Conservation (phyloP, 306 rosid genomes). For the Pachyrhizus erosus region DNA sequence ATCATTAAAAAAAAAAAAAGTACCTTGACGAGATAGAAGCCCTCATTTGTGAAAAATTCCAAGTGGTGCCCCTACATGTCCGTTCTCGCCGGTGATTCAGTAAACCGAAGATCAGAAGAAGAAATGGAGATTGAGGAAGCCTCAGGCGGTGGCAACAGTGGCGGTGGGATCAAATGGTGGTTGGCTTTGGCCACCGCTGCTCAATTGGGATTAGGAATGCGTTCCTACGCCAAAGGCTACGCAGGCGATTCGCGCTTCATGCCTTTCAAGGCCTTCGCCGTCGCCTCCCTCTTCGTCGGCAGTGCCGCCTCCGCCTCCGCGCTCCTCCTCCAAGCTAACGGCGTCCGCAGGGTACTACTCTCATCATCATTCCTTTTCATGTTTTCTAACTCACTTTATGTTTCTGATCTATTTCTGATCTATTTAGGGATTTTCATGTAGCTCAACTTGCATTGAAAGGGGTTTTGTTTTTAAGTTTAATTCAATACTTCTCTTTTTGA, state of each 20-base stretch:
- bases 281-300: conserved; percentile 88
- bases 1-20: too few species aligned
- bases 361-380: background rate
- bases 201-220: conserved; percentile 72
- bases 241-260: conserved; percentile 62
- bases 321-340: conserved; percentile 59
- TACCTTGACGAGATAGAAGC: too few species aligned
- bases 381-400: background rate
- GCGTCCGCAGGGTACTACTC: conserved; percentile 62
- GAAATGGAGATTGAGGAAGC: conserved; percentile 31
- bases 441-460: background rate
- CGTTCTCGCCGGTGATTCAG: background rate
- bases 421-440: too few species aligned
- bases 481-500: background rate
- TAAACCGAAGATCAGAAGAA: background rate
- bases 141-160: conserved; percentile 1
- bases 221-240: conserved; percentile 52
- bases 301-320: conserved; percentile 69
- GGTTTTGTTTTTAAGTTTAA: background rate
- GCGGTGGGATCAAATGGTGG: conserved; percentile 50
- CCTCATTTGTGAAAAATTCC: too few species aligned
- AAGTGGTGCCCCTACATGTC: too few species aligned
- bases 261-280: conserved; percentile 83
- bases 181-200: conserved; percentile 75
- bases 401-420: too few species aligned